Conservation (phyloP, 495 filamentous ascomycete species). For the Aspergillus wentii region DNA sequence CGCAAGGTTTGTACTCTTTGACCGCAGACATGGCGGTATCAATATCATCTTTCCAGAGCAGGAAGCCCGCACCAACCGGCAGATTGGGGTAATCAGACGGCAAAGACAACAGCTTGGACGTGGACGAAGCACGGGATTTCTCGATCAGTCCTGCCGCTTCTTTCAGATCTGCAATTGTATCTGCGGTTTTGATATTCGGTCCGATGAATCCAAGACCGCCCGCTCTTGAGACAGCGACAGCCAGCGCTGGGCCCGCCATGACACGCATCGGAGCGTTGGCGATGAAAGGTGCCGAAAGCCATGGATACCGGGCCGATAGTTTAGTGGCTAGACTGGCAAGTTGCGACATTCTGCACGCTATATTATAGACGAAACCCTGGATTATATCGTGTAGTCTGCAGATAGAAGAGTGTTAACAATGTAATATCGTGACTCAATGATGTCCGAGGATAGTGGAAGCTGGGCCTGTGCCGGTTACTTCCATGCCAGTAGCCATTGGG, state of each 20-base stretch:
- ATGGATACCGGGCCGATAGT: constrained; percentile 50
- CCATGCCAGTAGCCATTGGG: too few relatives aligned
- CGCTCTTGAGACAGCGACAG: constrained; percentile 55
- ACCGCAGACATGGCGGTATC: constrained; percentile 36
- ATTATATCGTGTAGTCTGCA: too few relatives aligned
- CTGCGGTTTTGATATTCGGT: constrained; percentile 29
- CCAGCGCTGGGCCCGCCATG: constrained; percentile 55
- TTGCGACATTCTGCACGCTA: too few relatives aligned
- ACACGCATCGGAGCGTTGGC: constrained; percentile 69
- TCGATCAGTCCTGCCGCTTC: constrained; percentile 23
- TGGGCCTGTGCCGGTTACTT: too few relatives aligned
- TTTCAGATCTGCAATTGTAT: constrained; percentile 28
- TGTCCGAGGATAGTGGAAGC: too few relatives aligned
- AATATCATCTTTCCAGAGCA: constrained; percentile 50
- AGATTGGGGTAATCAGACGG: constrained; percentile 27
- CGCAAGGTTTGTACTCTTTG: constrained; percentile 49
- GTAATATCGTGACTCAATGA: too few relatives aligned
- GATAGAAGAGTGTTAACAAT: too few relatives aligned
- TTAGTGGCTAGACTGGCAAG: constrained; percentile 3
- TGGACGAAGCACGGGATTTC: constrained; percentile 5
- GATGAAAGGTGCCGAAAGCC: constrained; percentile 58
- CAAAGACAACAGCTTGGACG: not conserved
- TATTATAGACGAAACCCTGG: too few relatives aligned
- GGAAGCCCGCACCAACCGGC: constrained; percentile 61
- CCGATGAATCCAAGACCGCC: constrained; percentile 59